Conservation (phyloP, 2,329 filamentous ascomycete genomes). For the Blastomyces emzantsi region DNA sequence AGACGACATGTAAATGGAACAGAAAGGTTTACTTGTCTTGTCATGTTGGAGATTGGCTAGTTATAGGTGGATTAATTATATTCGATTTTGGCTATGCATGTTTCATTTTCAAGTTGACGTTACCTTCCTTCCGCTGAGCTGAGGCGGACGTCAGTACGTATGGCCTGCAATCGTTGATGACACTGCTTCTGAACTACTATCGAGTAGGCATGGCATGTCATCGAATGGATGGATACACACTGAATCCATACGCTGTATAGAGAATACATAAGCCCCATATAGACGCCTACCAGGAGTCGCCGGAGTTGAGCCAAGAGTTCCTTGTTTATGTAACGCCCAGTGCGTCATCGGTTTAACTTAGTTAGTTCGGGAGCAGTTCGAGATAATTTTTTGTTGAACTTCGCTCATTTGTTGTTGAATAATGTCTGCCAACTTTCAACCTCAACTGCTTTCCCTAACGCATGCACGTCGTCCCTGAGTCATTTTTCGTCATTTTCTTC, state of each 20-base stretch:
- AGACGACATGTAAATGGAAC: too few relatives aligned
- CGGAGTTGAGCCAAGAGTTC: not conserved
- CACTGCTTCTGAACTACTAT: not conserved
- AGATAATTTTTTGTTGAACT: not conserved
- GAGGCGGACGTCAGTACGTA: too few relatives aligned
- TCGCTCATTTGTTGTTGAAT: not conserved
- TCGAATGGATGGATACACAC: not conserved
- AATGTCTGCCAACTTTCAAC: conserved; percentile 1
- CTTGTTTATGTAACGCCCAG: not conserved
- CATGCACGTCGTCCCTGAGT: not conserved
- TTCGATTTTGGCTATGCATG: too few relatives aligned
- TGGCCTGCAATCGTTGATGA: not conserved
- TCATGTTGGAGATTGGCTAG: too few relatives aligned
- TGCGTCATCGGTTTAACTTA: not conserved
- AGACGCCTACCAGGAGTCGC: too few relatives aligned
- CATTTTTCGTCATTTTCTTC: not conserved
- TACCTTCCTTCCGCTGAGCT: too few relatives aligned
- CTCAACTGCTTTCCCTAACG: not conserved
- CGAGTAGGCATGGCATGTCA: not conserved
- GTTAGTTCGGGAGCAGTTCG: not conserved
- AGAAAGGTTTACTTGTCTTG: too few relatives aligned
- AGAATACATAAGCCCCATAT: not conserved
- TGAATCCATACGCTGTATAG: not conserved
- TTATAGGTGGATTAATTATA: too few relatives aligned
- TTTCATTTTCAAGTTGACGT: too few relatives aligned